phyloP scores from a whole-genome alignment of 176 grass and related monocot genomes.

The Oryza australiensis region DNA sequence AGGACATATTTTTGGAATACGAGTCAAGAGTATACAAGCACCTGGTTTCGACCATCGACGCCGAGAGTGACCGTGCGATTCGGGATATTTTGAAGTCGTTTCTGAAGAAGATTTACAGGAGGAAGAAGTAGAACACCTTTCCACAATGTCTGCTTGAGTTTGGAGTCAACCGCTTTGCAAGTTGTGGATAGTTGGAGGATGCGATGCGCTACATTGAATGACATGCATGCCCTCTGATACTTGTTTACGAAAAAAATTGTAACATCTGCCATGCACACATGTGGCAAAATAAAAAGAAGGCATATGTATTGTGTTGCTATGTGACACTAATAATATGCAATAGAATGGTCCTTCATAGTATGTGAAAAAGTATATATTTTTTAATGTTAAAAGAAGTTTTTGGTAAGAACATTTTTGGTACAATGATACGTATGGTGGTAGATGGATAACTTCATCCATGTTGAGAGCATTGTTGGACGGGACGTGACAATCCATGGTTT shows the following conservation, averaged over 20 bases:
- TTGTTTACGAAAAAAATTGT: not conserved
- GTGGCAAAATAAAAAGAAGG: not conserved
- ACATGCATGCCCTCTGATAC: not conserved
- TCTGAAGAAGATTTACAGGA: conserved; percentile 66
- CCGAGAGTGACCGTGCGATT: conserved; percentile 41
- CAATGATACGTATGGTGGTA: too few species aligned
- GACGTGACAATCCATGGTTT: too few species aligned
- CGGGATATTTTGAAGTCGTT: conserved; percentile 60
- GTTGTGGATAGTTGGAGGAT: not conserved
- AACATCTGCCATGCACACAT: too few species aligned
- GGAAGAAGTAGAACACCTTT: conserved; percentile 50
- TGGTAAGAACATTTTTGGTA: too few species aligned
- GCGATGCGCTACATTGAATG: not conserved
- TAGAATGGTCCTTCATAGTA: not conserved
- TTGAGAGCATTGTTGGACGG: too few species aligned
- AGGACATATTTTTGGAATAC: conserved; percentile 70
- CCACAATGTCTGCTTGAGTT: not conserved
- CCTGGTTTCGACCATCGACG: conserved; percentile 55
- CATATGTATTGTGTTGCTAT: not conserved
- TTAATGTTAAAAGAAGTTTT: too few species aligned
- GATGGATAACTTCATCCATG: too few species aligned
- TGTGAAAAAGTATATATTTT: too few species aligned
- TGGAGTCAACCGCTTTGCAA: not conserved
- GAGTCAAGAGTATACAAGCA: conserved; percentile 62
- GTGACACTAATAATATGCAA: not conserved